A percentile compares a stretch with the other conserved stretches of the same genome.
Evolutionary conservation across 805 yeast genomes (phyloP).

Genomic region (Yamadazyma paraphyllophila): DNA sequence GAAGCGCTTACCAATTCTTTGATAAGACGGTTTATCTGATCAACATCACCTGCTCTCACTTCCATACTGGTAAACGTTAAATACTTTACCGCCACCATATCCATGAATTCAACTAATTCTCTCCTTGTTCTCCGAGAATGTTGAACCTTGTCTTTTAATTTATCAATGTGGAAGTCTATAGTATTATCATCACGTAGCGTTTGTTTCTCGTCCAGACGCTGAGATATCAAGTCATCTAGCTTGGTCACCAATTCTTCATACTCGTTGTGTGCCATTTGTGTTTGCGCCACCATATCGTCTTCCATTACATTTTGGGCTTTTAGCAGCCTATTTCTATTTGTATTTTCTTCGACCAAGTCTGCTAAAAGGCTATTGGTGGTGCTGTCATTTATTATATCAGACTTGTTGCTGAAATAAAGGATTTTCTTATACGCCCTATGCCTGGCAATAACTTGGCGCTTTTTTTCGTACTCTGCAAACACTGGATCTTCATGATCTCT

Average conservation of each 20-base stretch:
- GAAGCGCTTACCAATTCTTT: background rate
- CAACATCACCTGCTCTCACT: background rate
- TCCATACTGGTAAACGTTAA: background rate
- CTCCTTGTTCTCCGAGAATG: background rate
- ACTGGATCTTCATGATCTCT: background rate
- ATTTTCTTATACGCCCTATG: constrained; percentile 8
- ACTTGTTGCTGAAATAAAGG: constrained; percentile 2
- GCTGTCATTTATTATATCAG: constrained; percentile 7
- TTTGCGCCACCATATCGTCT: background rate
- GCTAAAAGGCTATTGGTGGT: constrained; percentile 2
- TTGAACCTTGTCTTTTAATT: background rate
- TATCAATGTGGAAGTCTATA: too few species aligned
- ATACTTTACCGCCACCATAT: background rate
- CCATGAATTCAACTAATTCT: background rate
- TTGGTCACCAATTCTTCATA: background rate
- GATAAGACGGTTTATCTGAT: background rate
- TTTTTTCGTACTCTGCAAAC: constrained; percentile 5
- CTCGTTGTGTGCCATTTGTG: background rate
- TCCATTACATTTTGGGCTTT: background rate
- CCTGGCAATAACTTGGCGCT: constrained; percentile 6
- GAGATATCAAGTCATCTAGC: background rate
- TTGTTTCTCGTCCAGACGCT: background rate
- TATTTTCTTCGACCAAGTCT: background rate
- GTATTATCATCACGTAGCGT: background rate
- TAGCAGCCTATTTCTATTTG: background rate